Percentiles rank a stretch among this genome's conserved stretches.
These are phyloP conservation scores for Plasmodium gallinaceum DNA, from an alignment of 169 alveolate species.

Conservation along the genomic window DNA sequence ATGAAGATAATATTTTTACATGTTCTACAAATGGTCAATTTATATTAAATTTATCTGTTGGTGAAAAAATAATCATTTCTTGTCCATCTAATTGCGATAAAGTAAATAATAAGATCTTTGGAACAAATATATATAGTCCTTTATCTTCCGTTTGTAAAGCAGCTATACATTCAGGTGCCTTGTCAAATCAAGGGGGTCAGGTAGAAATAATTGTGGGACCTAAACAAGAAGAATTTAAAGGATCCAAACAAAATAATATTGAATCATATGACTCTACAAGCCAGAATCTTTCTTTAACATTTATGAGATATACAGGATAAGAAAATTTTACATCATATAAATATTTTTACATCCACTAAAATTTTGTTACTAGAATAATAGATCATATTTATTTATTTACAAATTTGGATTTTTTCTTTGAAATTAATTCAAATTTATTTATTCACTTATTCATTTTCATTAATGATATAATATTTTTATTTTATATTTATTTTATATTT, in stretches of 20 bases:
- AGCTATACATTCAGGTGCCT: slow-evolving; percentile 88
- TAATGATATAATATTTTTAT: too few relatives aligned
- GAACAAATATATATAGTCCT: slow-evolving; percentile 89
- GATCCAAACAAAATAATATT: slow-evolving; percentile 46
- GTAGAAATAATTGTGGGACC: slow-evolving; percentile 63
- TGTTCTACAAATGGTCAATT: slow-evolving; percentile 84
- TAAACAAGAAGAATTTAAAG: slow-evolving; percentile 38
- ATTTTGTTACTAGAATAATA: background rate
- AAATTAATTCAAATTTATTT: too few relatives aligned
- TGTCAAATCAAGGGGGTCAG: slow-evolving; percentile 83
- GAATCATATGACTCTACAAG: slow-evolving; percentile 28
- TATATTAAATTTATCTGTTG: slow-evolving; percentile 83
- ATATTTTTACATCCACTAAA: background rate
- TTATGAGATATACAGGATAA: slow-evolving; percentile 3
- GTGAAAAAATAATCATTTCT: slow-evolving; percentile 81
- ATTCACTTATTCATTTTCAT: too few relatives aligned
- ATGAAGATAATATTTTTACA: slow-evolving; percentile 79
- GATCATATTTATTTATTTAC: background rate
- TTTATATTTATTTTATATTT: too few relatives aligned
- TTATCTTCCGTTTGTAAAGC: slow-evolving; percentile 92
- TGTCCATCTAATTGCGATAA: slow-evolving; percentile 91
- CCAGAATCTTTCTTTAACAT: slow-evolving; percentile 23
- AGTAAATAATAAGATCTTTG: slow-evolving; percentile 78
- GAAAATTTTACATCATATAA: background rate
- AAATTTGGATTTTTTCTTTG: background rate